Evolutionary conservation across 2,329 filamentous ascomycete species (phyloP), one percentile per base, ranked within the genome.

Genomic region (Neonectria ditissima): DNA sequence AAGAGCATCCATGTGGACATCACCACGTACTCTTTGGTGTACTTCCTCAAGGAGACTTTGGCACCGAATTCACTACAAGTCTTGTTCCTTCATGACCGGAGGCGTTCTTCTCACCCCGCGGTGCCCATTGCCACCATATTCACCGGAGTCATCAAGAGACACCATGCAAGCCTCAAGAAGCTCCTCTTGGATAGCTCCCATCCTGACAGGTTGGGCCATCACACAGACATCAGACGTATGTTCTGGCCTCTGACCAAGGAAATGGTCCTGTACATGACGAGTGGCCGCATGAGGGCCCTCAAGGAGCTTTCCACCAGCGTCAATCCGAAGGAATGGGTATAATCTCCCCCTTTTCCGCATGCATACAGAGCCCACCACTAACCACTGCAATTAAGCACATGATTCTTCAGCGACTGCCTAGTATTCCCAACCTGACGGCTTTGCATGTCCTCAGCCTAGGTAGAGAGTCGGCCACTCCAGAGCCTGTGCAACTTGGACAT

Each of bases 1-100:
- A 66, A 58, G 28, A 56, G 55, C n/a, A 57, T 66, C 22, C 64
- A 66, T 13, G 61, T 66, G n/a, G 64, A 66, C 20, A 30, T 64
- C 24, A 66, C 64, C 22, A 61, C 64, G 2, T 66, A 52, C 32
- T 48, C 56, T 18, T 45, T 66, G 26, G 43, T 66, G 18, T 39
- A 55, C 22, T 64, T 66, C 32, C 34, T 66, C 53, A 66, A 63
- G 20, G 60, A 66, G 20, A 66, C 61, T 5, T 28, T 66, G 39
- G 64, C 64, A 7, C 64, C 64, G 26, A 52, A 66, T 39, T 58
- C 61, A 20, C 43, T 66, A n/a, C 57, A 66, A 48, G 45, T 57
- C 13, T 43, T 66, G 16, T 66, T 64, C 44, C 54, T 66, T 11
- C 64, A 64, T 43, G 64, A 66, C 22, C 56, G 61, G 32, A 61